Base-by-base conservation (phyloP, 2,329 filamentous ascomycete species). In the Endocalyx cinctus region DNA sequence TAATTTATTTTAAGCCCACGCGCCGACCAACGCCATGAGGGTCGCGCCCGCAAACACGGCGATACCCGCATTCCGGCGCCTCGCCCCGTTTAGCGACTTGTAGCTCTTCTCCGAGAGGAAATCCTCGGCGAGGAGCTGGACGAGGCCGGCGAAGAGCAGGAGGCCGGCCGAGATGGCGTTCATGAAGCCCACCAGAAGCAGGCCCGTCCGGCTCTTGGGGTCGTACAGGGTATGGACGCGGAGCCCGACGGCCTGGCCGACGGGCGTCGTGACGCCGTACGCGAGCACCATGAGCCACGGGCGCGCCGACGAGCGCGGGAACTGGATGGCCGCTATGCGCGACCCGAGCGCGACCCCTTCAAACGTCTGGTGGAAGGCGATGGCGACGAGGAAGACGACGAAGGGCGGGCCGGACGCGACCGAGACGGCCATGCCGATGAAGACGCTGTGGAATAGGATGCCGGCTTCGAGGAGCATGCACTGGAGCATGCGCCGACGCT, bases 291-390 rank as follows among this genome's bases (percentile, higher is more conserved):
- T 87, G 7, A 87, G 68, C 83, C 83, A 94, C 0, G 92, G 90
- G 29, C 84, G 84, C 2, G 76, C 63, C 0, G 85, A 90, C 3
- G 73, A 72, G 14, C 73, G 72, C 0, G 84, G 77, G 51, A 96
- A 95, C 56, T 83, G 79, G 17, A 94, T 78, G 8, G 84, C 83
- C 0, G 87, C 84, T 48, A 94, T 94, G 37, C 87, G 83, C 27
- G 84, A 84, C 6, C 87, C 87, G 5, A 94, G 74, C 0, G 87
- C 87, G 11, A 94, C 78, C 2, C 87, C 87, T 63, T 94, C 87
- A 45, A 94, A 94, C 1, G 84, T 87, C 63, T 94, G 84, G 52
- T 92, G 86, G 59, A 90, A 89, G 44, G 77, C 79, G 42, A 92
- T 88, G 31, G 86, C 86, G 18, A 89, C 70, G 0, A 92, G 67